Evolutionary conservation across 2,329 filamentous ascomycete species (phyloP), one percentile per base, ranked within the genome.

Genomic region (Fusarium denticulatum): DNA sequence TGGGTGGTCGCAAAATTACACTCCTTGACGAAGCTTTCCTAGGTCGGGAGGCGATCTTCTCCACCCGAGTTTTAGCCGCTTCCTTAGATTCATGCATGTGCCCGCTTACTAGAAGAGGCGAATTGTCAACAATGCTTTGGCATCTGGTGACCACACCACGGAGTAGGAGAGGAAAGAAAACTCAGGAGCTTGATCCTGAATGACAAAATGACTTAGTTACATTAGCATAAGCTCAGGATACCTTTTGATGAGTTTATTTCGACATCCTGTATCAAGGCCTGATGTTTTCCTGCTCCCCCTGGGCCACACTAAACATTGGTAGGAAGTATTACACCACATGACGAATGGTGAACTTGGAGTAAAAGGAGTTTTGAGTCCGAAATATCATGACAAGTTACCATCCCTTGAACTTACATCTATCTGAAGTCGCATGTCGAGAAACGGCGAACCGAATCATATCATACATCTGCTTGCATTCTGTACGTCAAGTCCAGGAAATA

Each of bases 21-120:
- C 60, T 71, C 66, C 66, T 69, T 75, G 75, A 73, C 64, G 75
- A 78, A 78, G 76, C 72, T 78, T 76, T 74, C 65, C 71, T 69
- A 60, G 43, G 53, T 26, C 69, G 75, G 75, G 75, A 77, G 79
- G 79, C 80, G 75, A 82, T 50, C 42, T 58, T 37, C 39, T 45
- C 43, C 60, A 64, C 64, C 77, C 82, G 82, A 77, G 7, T 15
- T 82, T 83, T 81, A 81, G 49, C 82, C 82, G 80, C 55, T 46
- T 42, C n/a, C 39, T 40, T 26, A 15, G 15, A 57, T 30, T 37
- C 22, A 63, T 67, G 40, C 60, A 68, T 67, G 61, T 64, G 62
- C 49, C 30, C 45, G 30, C 64, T 40, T 74, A 34, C 71, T 56
- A 15, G n/a, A 69, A 71, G 50, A 32, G 43, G 60, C 30, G 50